Percentiles rank a stretch among this genome's conserved stretches.
These are phyloP conservation scores for Tetrahymena borealis DNA, from an alignment of 73 alveolate genomes.

Conservation along the genomic window DNA sequence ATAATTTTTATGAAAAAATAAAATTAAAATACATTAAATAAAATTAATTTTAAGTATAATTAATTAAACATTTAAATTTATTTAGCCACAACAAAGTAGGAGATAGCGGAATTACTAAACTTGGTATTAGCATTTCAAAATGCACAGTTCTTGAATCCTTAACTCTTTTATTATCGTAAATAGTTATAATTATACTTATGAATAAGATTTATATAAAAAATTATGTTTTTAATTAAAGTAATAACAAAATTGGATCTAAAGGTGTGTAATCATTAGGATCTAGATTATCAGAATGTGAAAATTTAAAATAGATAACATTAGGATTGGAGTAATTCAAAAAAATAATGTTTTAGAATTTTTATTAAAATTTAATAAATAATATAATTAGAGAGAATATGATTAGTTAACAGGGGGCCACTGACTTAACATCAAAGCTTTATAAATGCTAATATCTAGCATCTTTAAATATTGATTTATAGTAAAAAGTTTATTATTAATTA, in stretches of 20 bases:
- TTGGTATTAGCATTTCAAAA: background rate
- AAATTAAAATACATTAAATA: too few relatives aligned
- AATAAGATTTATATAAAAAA: too few relatives aligned
- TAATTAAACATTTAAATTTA: too few relatives aligned
- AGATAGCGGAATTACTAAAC: background rate
- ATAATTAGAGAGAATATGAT: too few relatives aligned
- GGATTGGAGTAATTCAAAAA: background rate
- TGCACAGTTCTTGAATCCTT: background rate
- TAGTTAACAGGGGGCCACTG: too few relatives aligned
- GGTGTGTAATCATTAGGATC: background rate
- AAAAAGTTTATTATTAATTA: background rate
- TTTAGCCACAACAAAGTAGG: background rate
- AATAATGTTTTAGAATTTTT: too few relatives aligned
- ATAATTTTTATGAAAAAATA: too few relatives aligned
- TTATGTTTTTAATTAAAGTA: too few relatives aligned
- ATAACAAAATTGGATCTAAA: background rate
- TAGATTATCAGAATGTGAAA: background rate
- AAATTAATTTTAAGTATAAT: too few relatives aligned
- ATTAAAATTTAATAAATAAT: too few relatives aligned
- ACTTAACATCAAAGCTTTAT: too few relatives aligned
- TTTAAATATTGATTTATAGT: background rate
- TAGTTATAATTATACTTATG: background rate
- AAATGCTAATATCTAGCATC: too few relatives aligned
- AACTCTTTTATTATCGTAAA: background rate
- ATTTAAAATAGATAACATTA: background rate